These are phyloP conservation scores for Calonectria leucothoes DNA, from an alignment of 2,329 filamentous ascomycete genomes.

Conservation along the genomic window DNA sequence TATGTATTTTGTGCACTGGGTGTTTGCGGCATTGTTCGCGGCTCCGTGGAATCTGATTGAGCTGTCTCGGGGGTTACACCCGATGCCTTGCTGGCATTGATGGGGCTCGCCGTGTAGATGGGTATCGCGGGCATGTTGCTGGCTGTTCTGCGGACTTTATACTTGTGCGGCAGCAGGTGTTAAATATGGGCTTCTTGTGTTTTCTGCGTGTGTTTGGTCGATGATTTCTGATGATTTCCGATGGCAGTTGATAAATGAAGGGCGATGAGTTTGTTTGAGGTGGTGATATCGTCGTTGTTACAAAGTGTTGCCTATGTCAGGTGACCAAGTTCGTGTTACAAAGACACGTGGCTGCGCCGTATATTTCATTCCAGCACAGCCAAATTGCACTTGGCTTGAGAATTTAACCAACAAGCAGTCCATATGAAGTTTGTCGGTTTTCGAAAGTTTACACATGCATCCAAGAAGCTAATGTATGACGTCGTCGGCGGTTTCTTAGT, in stretches of 20 bases:
- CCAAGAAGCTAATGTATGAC: neutral
- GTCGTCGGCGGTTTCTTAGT: neutral
- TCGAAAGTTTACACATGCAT: neutral
- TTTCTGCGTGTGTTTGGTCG: neutral
- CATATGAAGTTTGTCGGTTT: neutral
- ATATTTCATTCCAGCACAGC: slow-evolving; percentile 37
- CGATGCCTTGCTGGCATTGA: slow-evolving; percentile 66
- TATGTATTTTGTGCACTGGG: slow-evolving; percentile 47
- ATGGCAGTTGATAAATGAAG: neutral
- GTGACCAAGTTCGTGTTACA: slow-evolving; percentile 27
- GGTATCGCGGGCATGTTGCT: slow-evolving; percentile 70
- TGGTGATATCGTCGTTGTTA: neutral
- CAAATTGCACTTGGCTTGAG: neutral
- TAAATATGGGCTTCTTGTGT: neutral
- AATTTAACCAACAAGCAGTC: neutral
- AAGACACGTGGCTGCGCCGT: slow-evolving; percentile 29
- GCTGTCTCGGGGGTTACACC: slow-evolving; percentile 61
- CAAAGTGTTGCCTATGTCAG: slow-evolving; percentile 24
- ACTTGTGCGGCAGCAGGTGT: neutral
- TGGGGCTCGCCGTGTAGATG: slow-evolving; percentile 69
- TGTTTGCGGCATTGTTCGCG: slow-evolving; percentile 34
- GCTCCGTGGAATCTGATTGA: slow-evolving; percentile 33
- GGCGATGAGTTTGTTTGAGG: neutral
- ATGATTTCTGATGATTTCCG: neutral
- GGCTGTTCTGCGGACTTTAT: neutral